Evolutionary conservation across 2,329 filamentous ascomycete species (phyloP).

Genomic region (Ceratocystis colombiana): DNA sequence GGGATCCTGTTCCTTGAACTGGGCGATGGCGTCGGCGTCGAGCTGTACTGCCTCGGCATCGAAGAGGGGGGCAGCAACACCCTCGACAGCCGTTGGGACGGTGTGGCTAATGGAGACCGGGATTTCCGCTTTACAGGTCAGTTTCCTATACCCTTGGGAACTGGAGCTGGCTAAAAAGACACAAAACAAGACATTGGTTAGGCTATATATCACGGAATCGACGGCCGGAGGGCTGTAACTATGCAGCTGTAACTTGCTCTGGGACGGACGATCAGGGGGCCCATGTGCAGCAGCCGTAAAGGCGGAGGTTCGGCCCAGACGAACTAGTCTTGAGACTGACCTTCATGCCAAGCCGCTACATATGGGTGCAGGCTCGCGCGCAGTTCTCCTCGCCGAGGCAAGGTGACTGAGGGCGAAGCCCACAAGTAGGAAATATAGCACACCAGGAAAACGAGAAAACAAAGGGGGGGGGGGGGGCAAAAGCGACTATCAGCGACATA

Average conservation of each 20-base stretch:
- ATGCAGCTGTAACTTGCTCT: not conserved
- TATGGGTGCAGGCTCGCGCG: not conserved
- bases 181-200: constrained; percentile 5
- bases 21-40: constrained; percentile 12
- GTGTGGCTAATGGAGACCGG: constrained; percentile 17
- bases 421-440: constrained; percentile 1
- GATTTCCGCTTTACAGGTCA: constrained; percentile 21
- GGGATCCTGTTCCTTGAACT: constrained; percentile 13
- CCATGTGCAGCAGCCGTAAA: not conserved
- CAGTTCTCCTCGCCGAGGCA: not conserved
- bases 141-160: constrained; percentile 1
- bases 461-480: not conserved
- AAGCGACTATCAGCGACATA: not conserved
- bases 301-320: constrained; percentile 1
- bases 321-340: constrained; percentile 3
- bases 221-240: constrained; percentile 9
- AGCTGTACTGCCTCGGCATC: constrained; percentile 18
- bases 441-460: not conserved
- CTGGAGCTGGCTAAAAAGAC: not conserved
- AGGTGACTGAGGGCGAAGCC: not conserved
- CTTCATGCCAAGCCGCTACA: not conserved
- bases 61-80: constrained; percentile 17
- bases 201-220: constrained; percentile 5
- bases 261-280: constrained; percentile 1
- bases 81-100: constrained; percentile 11